Evolutionary conservation across 352 stramenopile genomes (phyloP).

Genomic region (Pythium sukuiense): DNA sequence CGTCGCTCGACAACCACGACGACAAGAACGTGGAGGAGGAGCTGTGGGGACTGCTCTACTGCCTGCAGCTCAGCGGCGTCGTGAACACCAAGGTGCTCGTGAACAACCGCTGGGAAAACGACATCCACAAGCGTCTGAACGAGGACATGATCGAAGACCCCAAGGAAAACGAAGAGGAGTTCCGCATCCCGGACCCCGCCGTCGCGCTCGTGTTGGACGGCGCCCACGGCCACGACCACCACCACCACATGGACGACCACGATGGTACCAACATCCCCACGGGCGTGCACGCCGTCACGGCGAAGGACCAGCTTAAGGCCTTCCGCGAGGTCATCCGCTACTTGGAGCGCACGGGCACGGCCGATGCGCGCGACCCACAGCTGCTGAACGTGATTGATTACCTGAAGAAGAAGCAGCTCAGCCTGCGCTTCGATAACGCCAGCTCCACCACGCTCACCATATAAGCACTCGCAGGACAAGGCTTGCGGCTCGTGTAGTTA

Average conservation of each 20-base stretch:
- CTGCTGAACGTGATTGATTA: conserved; percentile 80
- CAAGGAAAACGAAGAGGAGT: conserved; percentile 81
- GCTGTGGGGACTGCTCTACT: conserved; percentile 85
- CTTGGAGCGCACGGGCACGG: conserved; percentile 68
- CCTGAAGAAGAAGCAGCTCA: conserved; percentile 89
- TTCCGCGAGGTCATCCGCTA: conserved; percentile 88
- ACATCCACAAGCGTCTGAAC: conserved; percentile 88
- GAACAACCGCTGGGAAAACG: conserved; percentile 88
- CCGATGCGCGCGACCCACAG: conserved; percentile 67
- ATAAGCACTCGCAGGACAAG: conserved; percentile 31
- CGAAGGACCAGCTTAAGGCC: conserved; percentile 83
- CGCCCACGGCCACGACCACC: conserved; percentile 22
- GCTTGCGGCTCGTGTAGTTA: not conserved
- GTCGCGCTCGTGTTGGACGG: conserved; percentile 32
- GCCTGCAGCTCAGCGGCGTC: conserved; percentile 76
- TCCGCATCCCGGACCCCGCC: conserved; percentile 62
- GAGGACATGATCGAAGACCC: conserved; percentile 88
- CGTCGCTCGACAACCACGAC: conserved; percentile 42
- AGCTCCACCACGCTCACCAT: conserved; percentile 84
- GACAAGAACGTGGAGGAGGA: conserved; percentile 89
- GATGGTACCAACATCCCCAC: conserved; percentile 17
- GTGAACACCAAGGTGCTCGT: conserved; percentile 88
- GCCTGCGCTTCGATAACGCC: conserved; percentile 82
- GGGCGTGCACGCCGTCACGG: conserved; percentile 39
- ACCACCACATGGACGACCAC: conserved; percentile 33